phyloP scores from a whole-genome alignment of 169 alveolate species.

The Theileria parva region DNA sequence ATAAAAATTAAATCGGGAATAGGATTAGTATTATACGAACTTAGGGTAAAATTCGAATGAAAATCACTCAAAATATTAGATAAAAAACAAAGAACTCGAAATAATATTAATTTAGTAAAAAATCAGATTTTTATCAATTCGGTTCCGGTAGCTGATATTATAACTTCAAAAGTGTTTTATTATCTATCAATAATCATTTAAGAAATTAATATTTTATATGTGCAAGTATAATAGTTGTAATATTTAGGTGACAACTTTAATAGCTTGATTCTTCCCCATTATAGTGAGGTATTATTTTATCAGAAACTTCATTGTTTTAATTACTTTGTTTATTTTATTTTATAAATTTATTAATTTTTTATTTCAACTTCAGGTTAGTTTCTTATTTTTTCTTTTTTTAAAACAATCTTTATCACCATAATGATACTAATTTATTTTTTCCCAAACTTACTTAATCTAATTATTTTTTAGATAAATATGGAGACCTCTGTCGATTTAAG shows the following conservation, averaged over 20 bases:
- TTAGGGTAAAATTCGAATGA: not conserved
- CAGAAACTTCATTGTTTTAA: not conserved
- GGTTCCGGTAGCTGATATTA: not conserved
- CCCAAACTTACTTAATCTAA: not conserved
- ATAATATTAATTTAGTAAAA: not conserved
- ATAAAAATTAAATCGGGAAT: not conserved
- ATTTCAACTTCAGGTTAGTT: not conserved
- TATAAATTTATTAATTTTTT: not conserved
- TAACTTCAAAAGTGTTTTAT: not conserved
- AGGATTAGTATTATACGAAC: not conserved
- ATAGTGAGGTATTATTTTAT: slow-evolving; percentile 2
- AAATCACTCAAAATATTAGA: not conserved
- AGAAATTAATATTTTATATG: not conserved
- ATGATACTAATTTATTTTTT: not conserved
- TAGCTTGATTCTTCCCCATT: slow-evolving; percentile 12
- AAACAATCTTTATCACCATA: not conserved
- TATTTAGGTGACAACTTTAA: not conserved
- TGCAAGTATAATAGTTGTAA: not conserved
- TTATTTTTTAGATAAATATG: slow-evolving; percentile 29
- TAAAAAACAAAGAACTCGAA: not conserved
- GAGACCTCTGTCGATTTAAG: slow-evolving; percentile 51
- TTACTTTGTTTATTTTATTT: not conserved
- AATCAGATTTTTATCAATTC: too few relatives aligned
- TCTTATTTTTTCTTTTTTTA: not conserved
- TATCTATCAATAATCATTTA: not conserved